phyloP scores from a whole-genome alignment of 2,329 filamentous ascomycete genomes.

The Amauroascus verrucosus region DNA sequence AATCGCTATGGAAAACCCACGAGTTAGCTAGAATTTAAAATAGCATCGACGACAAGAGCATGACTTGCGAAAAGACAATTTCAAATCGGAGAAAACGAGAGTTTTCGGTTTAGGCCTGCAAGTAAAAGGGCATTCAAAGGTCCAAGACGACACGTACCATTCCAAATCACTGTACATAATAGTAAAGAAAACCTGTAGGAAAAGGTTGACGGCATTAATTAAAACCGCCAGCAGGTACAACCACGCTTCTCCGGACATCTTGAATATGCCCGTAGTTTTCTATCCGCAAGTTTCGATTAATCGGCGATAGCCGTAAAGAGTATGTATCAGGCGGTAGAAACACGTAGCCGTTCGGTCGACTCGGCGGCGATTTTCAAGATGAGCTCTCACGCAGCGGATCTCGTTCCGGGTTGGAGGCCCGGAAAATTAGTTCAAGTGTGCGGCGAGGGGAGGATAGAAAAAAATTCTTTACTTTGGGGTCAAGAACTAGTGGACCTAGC shows the following conservation, averaged over 20 bases:
- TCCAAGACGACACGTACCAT: constrained; percentile 57
- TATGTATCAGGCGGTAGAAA: neutral
- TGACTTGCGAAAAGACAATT: constrained; percentile 7
- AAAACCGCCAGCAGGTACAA: constrained; percentile 94
- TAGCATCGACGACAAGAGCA: neutral
- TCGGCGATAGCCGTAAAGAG: neutral
- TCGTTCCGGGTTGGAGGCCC: neutral
- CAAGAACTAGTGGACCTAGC: neutral
- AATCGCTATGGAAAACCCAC: constrained; percentile 56
- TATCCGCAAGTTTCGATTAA: neutral
- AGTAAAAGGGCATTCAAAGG: neutral
- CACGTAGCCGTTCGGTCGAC: neutral
- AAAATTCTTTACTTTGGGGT: neutral
- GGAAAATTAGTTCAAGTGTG: constrained; percentile 3
- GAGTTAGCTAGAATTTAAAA: neutral
- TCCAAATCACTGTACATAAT: constrained; percentile 99
- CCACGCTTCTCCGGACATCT: constrained; percentile 97
- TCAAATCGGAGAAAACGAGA: neutral
- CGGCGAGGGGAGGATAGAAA: neutral
- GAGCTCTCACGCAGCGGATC: neutral
- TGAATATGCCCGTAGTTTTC: constrained; percentile 24
- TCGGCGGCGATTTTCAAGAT: neutral
- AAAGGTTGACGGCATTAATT: constrained; percentile 99
- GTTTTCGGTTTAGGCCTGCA: neutral
- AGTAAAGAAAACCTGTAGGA: constrained; percentile 99